phyloP scores from a whole-genome alignment of 192 early-diverging fungal species.

The Coemansia javaensis region DNA sequence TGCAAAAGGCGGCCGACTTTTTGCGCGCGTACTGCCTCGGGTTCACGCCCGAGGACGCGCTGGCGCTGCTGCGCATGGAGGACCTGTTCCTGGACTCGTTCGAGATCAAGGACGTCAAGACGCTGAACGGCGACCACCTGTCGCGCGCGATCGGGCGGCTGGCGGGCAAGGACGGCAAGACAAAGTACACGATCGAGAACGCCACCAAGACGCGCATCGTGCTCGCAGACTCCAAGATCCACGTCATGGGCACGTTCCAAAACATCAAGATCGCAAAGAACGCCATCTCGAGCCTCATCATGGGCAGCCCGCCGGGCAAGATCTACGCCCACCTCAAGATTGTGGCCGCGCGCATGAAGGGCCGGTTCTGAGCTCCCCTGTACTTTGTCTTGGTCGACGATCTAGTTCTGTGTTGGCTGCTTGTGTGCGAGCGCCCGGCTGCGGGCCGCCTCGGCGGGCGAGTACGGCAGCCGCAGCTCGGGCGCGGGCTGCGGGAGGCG shows the following conservation, averaged over 20 bases:
- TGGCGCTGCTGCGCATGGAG: constrained; percentile 92
- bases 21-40: constrained; percentile 89
- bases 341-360: constrained; percentile 87
- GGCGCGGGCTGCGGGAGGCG: background rate
- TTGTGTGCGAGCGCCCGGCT: too few species aligned
- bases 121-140: constrained; percentile 90
- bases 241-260: constrained; percentile 91
- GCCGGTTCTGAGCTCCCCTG: constrained; percentile 68
- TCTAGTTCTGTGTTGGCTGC: too few species aligned
- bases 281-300: constrained; percentile 83
- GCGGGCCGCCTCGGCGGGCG: too few species aligned
- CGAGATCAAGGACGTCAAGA: constrained; percentile 98
- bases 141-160: constrained; percentile 97
- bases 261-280: constrained; percentile 96
- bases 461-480: background rate
- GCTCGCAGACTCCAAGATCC: constrained; percentile 94
- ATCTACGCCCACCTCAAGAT: constrained; percentile 87
- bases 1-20: constrained; percentile 98
- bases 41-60: constrained; percentile 90
- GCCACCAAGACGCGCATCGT: constrained; percentile 93
- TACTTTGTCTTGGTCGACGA: background rate
- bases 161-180: constrained; percentile 96
- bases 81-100: constrained; percentile 96
- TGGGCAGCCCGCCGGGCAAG: constrained; percentile 95
- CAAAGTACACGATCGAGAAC: constrained; percentile 97